Conservation (phyloP, 345 rosid species). For the Euphorbia lathyris region DNA sequence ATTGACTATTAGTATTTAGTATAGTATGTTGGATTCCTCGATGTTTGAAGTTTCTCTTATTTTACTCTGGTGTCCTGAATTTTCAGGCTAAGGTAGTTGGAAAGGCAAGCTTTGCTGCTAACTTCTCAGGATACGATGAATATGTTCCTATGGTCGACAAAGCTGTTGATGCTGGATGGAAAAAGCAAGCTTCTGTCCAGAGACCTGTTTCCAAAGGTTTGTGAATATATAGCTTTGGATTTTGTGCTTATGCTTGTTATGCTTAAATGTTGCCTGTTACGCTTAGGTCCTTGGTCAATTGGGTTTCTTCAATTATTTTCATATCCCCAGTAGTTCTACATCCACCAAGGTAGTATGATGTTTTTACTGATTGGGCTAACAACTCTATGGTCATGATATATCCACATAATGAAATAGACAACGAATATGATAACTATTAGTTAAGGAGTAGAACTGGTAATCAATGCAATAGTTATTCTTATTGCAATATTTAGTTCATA, state of each 20-base stretch:
- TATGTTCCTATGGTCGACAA: conserved; percentile 98
- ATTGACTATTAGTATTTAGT: background rate
- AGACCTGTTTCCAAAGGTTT: conserved; percentile 62
- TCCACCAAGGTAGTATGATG: background rate
- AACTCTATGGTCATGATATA: background rate
- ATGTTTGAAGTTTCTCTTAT: background rate
- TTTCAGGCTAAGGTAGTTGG: conserved; percentile 68
- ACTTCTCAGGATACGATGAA: conserved; percentile 92
- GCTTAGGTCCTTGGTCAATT: background rate
- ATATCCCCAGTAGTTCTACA: background rate
- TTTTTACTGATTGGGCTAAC: background rate
- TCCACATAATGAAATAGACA: background rate
- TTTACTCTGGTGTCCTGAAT: conserved; percentile 10
- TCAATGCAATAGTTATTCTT: no score
- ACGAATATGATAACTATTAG: no score
- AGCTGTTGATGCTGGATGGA: conserved; percentile 89
- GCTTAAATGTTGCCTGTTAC: background rate
- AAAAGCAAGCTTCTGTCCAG: conserved; percentile 52
- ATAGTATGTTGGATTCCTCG: background rate
- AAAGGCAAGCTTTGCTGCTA: conserved; percentile 54
- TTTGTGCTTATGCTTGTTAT: background rate
- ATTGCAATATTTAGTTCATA: no score
- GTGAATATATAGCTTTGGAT: background rate
- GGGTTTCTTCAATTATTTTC: background rate
- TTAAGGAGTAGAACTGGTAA: no score